These are phyloP conservation scores for Lathyrus tuberosus DNA, from an alignment of 306 rosid genomes.

Conservation along the genomic window DNA sequence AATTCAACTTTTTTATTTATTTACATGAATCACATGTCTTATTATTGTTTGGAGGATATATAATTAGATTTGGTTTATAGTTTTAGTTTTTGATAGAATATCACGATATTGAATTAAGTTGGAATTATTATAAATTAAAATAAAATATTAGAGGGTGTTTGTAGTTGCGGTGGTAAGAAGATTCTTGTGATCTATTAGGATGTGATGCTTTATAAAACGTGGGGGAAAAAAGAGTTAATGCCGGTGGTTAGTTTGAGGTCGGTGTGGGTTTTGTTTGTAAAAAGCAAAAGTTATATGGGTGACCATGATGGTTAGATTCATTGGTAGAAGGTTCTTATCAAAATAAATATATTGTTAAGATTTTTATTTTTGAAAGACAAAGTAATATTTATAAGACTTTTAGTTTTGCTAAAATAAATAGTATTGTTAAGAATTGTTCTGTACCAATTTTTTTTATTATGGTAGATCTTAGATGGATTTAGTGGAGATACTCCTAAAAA, in stretches of 20 bases:
- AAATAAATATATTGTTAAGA: too few species aligned
- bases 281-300: neutral
- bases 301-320: neutral
- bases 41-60: too few species aligned
- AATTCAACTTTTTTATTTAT: too few species aligned
- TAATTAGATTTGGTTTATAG: neutral
- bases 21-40: neutral
- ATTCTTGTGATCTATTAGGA: neutral
- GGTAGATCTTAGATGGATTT: neutral
- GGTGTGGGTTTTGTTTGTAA: neutral
- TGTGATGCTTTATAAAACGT: neutral
- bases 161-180: neutral
- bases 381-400: neutral
- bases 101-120: neutral
- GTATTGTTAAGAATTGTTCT: neutral
- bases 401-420: neutral
- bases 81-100: neutral
- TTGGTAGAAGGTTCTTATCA: neutral
- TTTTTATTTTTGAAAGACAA: too few species aligned
- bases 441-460: too few species aligned
- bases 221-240: neutral
- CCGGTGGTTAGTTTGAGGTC: constrained; percentile 3
- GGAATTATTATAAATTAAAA: too few species aligned
- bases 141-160: neutral
- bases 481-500: neutral